Conservation (phyloP, 2,329 filamentous ascomycete genomes). For the Ramichloridium luteum region DNA sequence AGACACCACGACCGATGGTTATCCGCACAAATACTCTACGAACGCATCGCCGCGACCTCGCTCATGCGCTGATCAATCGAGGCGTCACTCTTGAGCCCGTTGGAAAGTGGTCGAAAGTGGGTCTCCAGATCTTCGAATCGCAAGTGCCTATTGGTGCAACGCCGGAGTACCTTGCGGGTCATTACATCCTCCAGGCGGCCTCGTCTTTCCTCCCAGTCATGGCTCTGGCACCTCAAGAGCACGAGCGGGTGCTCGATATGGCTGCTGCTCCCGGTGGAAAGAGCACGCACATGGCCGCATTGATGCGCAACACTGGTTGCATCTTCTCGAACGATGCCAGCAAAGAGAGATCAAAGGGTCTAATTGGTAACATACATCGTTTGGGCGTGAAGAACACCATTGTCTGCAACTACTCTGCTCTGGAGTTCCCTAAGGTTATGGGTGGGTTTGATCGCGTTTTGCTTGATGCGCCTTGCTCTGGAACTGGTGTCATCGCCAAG, state of each 20-base stretch:
- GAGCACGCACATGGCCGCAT: conserved; percentile 86
- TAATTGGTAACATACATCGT: conserved; percentile 96
- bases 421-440: conserved; percentile 87
- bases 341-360: conserved; percentile 84
- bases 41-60: conserved; percentile 63
- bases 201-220: conserved; percentile 96
- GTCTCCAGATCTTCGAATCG: conserved; percentile 89
- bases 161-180: conserved; percentile 89
- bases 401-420: conserved; percentile 88
- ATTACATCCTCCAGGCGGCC: conserved; percentile 95
- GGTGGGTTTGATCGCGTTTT: conserved; percentile 92
- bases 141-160: conserved; percentile 82
- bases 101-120: conserved; percentile 97
- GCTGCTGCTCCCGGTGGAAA: conserved; percentile 92
- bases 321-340: conserved; percentile 96
- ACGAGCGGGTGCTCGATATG: conserved; percentile 88
- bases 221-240: conserved; percentile 86
- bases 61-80: conserved; percentile 86
- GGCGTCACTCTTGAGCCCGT: conserved; percentile 93
- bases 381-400: conserved; percentile 87
- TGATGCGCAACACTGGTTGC: conserved; percentile 95
- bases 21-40: conserved; percentile 94
- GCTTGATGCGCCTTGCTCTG: conserved; percentile 89
- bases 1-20: conserved; percentile 82
- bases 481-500: conserved; percentile 95